Percentiles rank a stretch among this genome's conserved stretches.
Conservation (phyloP, 805 yeast genomes). For the Lachancea kluyveri region DNA sequence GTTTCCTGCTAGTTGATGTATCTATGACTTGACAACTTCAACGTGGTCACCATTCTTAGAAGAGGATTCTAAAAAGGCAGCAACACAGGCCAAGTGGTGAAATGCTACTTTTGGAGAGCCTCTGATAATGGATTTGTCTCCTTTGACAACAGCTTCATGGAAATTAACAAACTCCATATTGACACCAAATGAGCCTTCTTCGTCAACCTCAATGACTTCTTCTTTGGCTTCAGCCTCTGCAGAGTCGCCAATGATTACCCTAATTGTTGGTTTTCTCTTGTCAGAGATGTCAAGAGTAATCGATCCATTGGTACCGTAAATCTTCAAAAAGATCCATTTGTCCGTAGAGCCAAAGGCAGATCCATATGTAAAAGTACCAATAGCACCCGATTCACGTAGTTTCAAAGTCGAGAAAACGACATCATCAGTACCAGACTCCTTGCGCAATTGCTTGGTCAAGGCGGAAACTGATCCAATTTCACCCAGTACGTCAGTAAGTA, state of each 20-base stretch:
- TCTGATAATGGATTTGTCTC: conserved; percentile 51
- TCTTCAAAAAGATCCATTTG: conserved; percentile 57
- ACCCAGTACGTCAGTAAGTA: conserved; percentile 79
- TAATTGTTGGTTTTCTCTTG: conserved; percentile 33
- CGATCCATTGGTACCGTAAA: conserved; percentile 78
- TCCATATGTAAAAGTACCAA: conserved; percentile 85
- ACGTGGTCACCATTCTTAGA: conserved; percentile 45
- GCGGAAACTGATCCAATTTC: conserved; percentile 66
- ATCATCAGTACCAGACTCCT: conserved; percentile 78
- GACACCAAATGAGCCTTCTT: conserved; percentile 49
- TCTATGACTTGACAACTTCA: conserved; percentile 33
- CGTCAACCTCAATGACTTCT: conserved; percentile 32
- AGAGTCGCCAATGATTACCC: conserved; percentile 26
- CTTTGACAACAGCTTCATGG: conserved; percentile 51
- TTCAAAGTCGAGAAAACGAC: conserved; percentile 64
- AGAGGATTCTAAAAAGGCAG: conserved; percentile 75
- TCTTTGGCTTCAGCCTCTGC: conserved; percentile 24
- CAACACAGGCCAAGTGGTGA: conserved; percentile 90
- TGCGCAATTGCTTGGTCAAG: conserved; percentile 67
- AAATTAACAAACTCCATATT: conserved; percentile 49
- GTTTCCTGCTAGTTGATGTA: too few species aligned
- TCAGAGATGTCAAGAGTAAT: conserved; percentile 57
- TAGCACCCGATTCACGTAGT: conserved; percentile 49
- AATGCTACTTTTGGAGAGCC: conserved; percentile 74
- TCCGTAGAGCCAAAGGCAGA: conserved; percentile 81